A percentile compares a stretch with the other conserved stretches of the same genome.
These are phyloP conservation scores for Elsinoe australis DNA, from an alignment of 2,329 filamentous ascomycete genomes.

Conservation along the genomic window DNA sequence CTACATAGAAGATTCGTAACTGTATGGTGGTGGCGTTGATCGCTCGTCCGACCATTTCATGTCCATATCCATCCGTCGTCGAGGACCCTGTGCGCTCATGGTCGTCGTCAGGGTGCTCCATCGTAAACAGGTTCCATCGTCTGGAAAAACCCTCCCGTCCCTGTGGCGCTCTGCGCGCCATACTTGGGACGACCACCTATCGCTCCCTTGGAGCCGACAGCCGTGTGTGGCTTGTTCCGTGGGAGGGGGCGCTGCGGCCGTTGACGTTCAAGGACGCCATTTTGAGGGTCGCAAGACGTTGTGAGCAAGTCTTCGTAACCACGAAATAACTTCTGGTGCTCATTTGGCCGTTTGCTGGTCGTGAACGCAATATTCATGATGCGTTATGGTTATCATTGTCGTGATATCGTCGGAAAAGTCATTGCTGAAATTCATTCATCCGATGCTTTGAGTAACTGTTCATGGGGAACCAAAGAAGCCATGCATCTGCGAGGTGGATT, in stretches of 20 bases:
- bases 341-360: constrained; percentile 12
- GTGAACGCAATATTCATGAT: constrained; percentile 7
- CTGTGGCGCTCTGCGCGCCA: not conserved
- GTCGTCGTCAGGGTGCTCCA: not conserved
- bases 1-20: constrained; percentile 14
- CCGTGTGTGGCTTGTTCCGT: not conserved
- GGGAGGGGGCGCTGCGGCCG: not conserved
- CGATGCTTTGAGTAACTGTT: constrained; percentile 4
- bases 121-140: too few relatives aligned
- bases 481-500: constrained; percentile 4
- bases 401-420: not conserved
- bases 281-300: constrained; percentile 5
- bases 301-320: not conserved
- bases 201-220: not conserved
- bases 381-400: constrained; percentile 4
- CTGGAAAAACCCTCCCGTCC: too few relatives aligned
- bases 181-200: not conserved
- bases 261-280: not conserved
- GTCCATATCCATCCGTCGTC: not conserved
- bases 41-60: not conserved
- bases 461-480: constrained; percentile 22
- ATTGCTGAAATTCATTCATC: constrained; percentile 1
- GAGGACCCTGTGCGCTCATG: not conserved
- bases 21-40: not conserved
- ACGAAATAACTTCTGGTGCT: not conserved